Base-by-base conservation (phyloP, 371 early-diverging fungal species). In the Circinella umbellata region DNA sequence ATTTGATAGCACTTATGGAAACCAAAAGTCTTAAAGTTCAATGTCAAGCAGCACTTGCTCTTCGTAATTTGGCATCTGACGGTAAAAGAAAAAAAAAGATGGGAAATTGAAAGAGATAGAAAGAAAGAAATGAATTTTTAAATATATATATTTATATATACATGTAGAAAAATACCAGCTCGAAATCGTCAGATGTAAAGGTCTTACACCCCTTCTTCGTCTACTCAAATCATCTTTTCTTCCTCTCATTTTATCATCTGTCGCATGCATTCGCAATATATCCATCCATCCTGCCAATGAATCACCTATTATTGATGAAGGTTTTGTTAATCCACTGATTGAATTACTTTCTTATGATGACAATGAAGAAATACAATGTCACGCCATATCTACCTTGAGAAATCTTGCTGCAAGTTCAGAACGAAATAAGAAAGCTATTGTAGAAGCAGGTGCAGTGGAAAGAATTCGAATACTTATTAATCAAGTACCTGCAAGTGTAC, bases 261-360 rank as follows among this genome's bases (percentile, higher is more conserved):
- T 94, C n/a, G 97, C 97, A 17, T 96, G 96, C 74, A 86, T 96
- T 66, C 91, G 97, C 66, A 97, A 97, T 76, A 89, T 97, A 65
- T 95, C 95, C 62, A 97, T 97, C 63, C 94, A 95, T 72, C 90
- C 94, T 6, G 81, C 88, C 36, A 96, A 95, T 76, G 96, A 96
- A 73, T 88, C 90, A 10, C 93, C 94, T 20, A 93, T 96, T 63
- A 88, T 94, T 54, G 88, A 91, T 61, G 92, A 92, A 64, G 94
- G 93, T 10, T 93, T 95, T 71, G 82, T 96, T 59, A 86, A 89
- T 46, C 91, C 91, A 1, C 72, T 96, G 61, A 88, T 95, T 62
- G 86, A 86, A 37, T 80, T 94, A 34, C 71, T 95, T 27, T 83
- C 92, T 0, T 90, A 87, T 70, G 86, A 61, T 38, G 92, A 91